These are phyloP conservation scores for Colletotrichum lindemuthianum DNA, from an alignment of 2,329 filamentous ascomycete species.

Conservation along the genomic window DNA sequence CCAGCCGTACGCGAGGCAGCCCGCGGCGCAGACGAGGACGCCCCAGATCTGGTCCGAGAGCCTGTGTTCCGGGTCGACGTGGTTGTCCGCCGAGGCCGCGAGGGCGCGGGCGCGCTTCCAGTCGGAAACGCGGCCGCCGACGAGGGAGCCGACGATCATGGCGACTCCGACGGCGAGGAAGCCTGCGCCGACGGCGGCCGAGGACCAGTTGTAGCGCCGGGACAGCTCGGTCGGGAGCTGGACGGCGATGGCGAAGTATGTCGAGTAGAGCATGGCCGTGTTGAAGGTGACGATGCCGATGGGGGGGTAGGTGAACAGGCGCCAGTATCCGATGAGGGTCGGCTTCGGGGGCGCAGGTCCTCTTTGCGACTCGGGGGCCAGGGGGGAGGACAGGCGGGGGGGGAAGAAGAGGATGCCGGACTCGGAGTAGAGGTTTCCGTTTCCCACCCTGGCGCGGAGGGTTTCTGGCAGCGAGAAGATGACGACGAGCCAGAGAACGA, in stretches of 20 bases:
- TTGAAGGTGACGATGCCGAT: constrained; percentile 47
- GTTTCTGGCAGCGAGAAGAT: constrained; percentile 56
- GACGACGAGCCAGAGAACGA: constrained; percentile 43
- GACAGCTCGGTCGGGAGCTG: constrained; percentile 44
- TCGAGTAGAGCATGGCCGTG: constrained; percentile 46
- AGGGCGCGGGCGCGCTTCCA: constrained; percentile 41
- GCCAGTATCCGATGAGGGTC: constrained; percentile 41
- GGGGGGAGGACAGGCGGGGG: constrained; percentile 38
- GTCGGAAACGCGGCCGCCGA: constrained; percentile 51
- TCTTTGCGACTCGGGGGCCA: constrained; percentile 40
- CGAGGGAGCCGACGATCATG: constrained; percentile 46
- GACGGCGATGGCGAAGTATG: constrained; percentile 46
- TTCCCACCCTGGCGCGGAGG: constrained; percentile 54
- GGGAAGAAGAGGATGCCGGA: constrained; percentile 38
- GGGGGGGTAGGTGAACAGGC: constrained; percentile 45
- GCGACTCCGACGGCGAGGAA: constrained; percentile 43
- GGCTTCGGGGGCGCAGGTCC: constrained; percentile 44
- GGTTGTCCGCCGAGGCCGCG: constrained; percentile 28
- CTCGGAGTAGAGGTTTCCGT: constrained; percentile 45
- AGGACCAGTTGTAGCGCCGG: constrained; percentile 47
- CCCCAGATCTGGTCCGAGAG: constrained; percentile 52
- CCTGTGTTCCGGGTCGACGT: constrained; percentile 49
- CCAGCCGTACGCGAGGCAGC: constrained; percentile 54
- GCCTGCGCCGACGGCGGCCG: constrained; percentile 46
- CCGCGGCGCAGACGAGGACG: constrained; percentile 48